phyloP scores from a whole-genome alignment of 257 asterid species.

The Eustoma russellianum region DNA sequence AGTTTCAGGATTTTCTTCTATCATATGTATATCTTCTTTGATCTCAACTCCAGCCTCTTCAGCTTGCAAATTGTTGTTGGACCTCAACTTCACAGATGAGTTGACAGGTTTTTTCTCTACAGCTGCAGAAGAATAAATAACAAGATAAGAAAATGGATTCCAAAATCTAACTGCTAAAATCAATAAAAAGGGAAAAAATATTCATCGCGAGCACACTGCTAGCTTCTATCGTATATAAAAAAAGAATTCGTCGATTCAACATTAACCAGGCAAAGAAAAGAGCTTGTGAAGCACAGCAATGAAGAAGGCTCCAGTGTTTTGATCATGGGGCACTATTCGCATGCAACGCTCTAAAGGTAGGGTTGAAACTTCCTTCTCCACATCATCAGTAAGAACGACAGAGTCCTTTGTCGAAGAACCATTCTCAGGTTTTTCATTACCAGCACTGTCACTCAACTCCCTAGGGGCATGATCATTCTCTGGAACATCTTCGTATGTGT shows the following conservation, averaged over 20 bases:
- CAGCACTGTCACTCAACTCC: constrained; percentile 16
- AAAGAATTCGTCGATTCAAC: constrained; percentile 4
- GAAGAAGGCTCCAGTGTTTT: constrained; percentile 96
- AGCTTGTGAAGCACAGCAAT: constrained; percentile 81
- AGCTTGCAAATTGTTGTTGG: constrained; percentile 19
- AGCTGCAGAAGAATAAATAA: constrained; percentile 26
- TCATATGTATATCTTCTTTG: constrained; percentile 29
- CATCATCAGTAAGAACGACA: constrained; percentile 19
- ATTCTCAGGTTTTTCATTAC: constrained; percentile 21
- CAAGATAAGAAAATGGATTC: background rate
- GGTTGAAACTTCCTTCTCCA: constrained; percentile 64
- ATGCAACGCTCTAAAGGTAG: constrained; percentile 87
- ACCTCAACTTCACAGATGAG: constrained; percentile 26
- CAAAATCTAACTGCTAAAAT: too few relatives aligned
- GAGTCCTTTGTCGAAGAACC: constrained; percentile 24
- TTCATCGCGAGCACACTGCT: background rate
- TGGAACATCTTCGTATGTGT: constrained; percentile 34
- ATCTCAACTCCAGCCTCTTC: constrained; percentile 23
- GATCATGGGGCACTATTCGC: constrained; percentile 98
- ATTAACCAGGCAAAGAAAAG: constrained; percentile 56
- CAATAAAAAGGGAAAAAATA: background rate
- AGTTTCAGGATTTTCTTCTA: constrained; percentile 8
- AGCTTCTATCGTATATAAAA: background rate
- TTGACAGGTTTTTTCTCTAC: constrained; percentile 35
- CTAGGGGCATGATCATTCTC: constrained; percentile 26